Base-by-base conservation (phyloP, 2,329 filamentous ascomycete genomes). In the Zasmidium angulare region DNA sequence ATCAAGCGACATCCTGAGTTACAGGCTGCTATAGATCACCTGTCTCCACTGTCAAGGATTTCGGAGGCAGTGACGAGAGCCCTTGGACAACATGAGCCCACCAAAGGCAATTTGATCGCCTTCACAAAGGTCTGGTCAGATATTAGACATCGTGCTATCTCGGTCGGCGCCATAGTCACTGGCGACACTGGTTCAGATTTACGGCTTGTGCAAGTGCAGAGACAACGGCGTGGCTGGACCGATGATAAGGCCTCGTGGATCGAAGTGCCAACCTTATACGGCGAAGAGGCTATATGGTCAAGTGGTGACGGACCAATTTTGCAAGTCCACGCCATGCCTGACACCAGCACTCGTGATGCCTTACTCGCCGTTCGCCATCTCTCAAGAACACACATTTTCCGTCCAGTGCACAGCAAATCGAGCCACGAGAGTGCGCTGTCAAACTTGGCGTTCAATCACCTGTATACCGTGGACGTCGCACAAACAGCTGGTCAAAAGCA, bases 181-280 rank as follows among this genome's bases (percentile, higher is more conserved):
- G 88, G 88, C n/a, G 78, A 81, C 51, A 81, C 79, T 14, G 84
- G 85, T 1, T 82, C 87, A 63, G 74, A 83, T 1, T 73, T 91
- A 10, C 82, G 83, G 1, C 68, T 91, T 1, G 72, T 81, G 3
- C 76, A 78, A 6, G 71, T 87, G 2, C 76, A 78, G 2, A 71
- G 79, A 21, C 80, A 84, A 50, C 76, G 75, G 50, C 83, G 82
- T 75, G 77, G 79, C n/a, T 89, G 86, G 85, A 73, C 71, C 0
- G 69, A 74, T 2, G 73, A 81, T 36, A 74, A 75, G 36, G 77
- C 77, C 43, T 71, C 78, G 1, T 79, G 76, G 53, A 70, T 89
- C 22, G 75, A 77, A 17, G 74, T 85, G 0, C 77, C 77, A 4
- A 75, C 76, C 0, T 53, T 75, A 77, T 43, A 74, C 75, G 62